Evolutionary conservation across 148 eudicot genomes (phyloP).

Genomic region (Camellia lanceoleosa): DNA sequence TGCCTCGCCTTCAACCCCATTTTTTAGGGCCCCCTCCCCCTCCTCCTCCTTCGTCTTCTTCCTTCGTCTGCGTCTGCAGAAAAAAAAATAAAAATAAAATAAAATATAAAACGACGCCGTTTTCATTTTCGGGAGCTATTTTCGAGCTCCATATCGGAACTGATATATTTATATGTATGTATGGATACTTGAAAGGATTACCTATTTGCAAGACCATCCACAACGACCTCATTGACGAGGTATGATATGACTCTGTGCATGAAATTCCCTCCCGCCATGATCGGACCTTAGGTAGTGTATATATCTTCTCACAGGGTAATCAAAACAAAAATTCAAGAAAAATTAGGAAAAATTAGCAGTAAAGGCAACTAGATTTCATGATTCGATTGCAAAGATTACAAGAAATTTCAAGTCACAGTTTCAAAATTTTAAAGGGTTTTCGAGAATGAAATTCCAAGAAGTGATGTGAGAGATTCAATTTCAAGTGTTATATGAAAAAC

Average conservation of each 20-base stretch:
- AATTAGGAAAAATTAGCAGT: neutral
- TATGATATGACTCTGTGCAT: constrained; percentile 60
- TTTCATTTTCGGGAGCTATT: too few relatives aligned
- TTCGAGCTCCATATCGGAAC: too few relatives aligned
- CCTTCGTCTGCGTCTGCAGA: too few relatives aligned
- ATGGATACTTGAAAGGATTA: constrained; percentile 9
- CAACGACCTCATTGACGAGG: constrained; percentile 67
- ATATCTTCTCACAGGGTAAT: neutral
- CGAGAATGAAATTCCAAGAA: neutral
- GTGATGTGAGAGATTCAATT: neutral
- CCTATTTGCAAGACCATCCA: constrained; percentile 74
- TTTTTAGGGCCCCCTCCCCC: too few relatives aligned
- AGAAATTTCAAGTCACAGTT: neutral
- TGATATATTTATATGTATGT: too few relatives aligned
- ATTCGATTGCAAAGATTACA: neutral
- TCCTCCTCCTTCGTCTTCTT: too few relatives aligned
- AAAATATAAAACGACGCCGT: too few relatives aligned
- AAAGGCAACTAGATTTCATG: neutral
- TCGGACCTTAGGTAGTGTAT: neutral
- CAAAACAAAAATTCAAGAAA: neutral
- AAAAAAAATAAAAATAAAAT: too few relatives aligned
- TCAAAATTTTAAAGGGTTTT: neutral
- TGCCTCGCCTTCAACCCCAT: too few relatives aligned
- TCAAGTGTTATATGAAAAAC: neutral
- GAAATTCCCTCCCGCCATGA: constrained; percentile 75